Evolutionary conservation across 805 yeast species (phyloP), one percentile per base, ranked within the genome.

Genomic region (Suhomyces xylopsoci): DNA sequence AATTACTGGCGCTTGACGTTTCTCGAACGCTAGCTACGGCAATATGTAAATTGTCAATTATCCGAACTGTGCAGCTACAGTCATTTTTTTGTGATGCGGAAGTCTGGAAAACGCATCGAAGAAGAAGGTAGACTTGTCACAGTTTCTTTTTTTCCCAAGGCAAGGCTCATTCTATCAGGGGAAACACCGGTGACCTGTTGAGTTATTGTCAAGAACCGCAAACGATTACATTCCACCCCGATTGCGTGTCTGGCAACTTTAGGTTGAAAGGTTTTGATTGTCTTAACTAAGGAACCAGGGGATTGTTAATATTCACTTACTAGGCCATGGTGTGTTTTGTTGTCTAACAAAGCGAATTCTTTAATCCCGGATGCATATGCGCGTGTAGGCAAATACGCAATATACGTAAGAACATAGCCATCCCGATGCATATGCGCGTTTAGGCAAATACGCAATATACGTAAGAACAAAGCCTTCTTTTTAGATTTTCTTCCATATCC

Each of bases 51-150:
- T 38, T 38, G 17, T 38, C 42, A 38, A 38, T 38, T 38, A 17
- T 38, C 42, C 42, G 42, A 38, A 10, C n/a, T 17, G 42, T 19
- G 42, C 45, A 42, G 28, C 15, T 42, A 24, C 28, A 42, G 45
- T 41, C 24, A n/a, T n/a, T n/a, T 43, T 24, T 26, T 20, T 44
- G 36, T 44, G 47, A 26, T 15, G 47, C 36, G 28, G 36, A 17
- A 17, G 24, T 38, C 22, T 38, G 42, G 9, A 38, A 38, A 17
- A 44, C n/a, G 47, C 47, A 47, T 47, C 49, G 49, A 47, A 47
- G 32, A 47, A 47, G 42, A 45, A 47, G 42, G 32, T 20, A 25
- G 44, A 41, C 42, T 34, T 15, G 44, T 22, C n/a, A 28, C 20
- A 46, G 22, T 32, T 34, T 45, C 30, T 45, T 45, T 45, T 45